Evolutionary conservation across 345 rosid genomes (phyloP).

Genomic region (Anastatica hierochuntica): DNA sequence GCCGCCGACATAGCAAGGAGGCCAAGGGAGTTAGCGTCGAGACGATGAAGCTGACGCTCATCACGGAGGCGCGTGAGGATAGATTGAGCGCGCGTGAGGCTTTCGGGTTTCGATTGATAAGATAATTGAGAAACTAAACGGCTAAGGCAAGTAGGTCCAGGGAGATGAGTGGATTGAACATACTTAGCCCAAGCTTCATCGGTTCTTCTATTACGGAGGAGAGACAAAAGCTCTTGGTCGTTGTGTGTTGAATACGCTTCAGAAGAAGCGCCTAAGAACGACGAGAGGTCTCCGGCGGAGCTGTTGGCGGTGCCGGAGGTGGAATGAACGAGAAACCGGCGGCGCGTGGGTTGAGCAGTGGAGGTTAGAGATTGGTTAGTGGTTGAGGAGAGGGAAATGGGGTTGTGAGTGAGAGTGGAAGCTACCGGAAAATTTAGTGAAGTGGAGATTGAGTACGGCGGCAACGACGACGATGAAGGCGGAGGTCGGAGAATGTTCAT

Average conservation of each 20-base stretch:
- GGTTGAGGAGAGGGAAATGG: constrained; percentile 20
- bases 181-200: constrained; percentile 80
- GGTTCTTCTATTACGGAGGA: constrained; percentile 68
- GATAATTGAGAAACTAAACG: constrained; percentile 86
- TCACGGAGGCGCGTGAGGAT: constrained; percentile 88
- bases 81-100: constrained; percentile 77
- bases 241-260: constrained; percentile 15
- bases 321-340: constrained; percentile 13
- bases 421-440: neutral
- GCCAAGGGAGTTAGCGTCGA: constrained; percentile 86
- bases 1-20: constrained; percentile 78
- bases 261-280: neutral
- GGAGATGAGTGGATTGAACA: constrained; percentile 47
- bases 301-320: constrained; percentile 25
- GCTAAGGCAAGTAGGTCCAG: constrained; percentile 79
- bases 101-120: constrained; percentile 38
- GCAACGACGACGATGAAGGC: constrained; percentile 26
- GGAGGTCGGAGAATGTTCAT: constrained; percentile 51
- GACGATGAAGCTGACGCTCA: constrained; percentile 78
- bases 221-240: constrained; percentile 57
- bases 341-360: constrained; percentile 23
- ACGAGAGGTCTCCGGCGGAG: constrained; percentile 24
- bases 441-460: constrained; percentile 1
- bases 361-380: constrained; percentile 20
- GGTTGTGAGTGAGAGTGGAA: constrained; percentile 3